A percentile compares a stretch with the other conserved stretches of the same genome.
Conservation (phyloP, 73 alveolate genomes). For the Tetrahymena malaccensis region DNA sequence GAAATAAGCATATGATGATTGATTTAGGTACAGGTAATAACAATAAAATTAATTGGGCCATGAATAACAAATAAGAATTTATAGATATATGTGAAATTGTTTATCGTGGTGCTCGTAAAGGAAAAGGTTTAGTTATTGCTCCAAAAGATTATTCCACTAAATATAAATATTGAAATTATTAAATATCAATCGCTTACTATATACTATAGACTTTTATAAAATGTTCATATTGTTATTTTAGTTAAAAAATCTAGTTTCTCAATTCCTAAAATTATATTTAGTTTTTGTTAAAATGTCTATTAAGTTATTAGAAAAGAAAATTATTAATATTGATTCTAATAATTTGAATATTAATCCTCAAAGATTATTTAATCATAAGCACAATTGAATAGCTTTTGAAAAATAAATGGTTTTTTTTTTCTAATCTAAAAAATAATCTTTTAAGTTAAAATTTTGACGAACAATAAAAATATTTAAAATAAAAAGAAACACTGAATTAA, state of each 20-base stretch:
- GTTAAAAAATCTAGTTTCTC: background rate
- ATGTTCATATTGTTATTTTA: background rate
- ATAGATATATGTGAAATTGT: slow-evolving; percentile 88
- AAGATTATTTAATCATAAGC: background rate
- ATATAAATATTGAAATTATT: slow-evolving; percentile 53
- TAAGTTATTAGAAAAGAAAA: too few relatives aligned
- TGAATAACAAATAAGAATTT: slow-evolving; percentile 94
- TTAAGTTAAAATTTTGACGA: too few relatives aligned
- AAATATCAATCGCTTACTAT: background rate
- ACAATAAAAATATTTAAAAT: too few relatives aligned
- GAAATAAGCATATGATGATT: slow-evolving; percentile 98
- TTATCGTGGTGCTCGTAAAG: slow-evolving; percentile 94
- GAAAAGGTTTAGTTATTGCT: slow-evolving; percentile 91
- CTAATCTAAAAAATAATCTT: too few relatives aligned
- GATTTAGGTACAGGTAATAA: slow-evolving; percentile 98
- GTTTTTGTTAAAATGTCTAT: background rate
- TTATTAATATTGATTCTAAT: too few relatives aligned
- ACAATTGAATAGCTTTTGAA: background rate
- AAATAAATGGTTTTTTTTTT: too few relatives aligned
- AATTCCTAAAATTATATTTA: too few relatives aligned
- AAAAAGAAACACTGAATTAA: too few relatives aligned
- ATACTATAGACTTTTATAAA: background rate
- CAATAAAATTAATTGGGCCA: slow-evolving; percentile 96
- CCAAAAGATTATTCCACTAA: slow-evolving; percentile 88
- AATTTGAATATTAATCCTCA: too few relatives aligned